A percentile compares a stretch with the other conserved stretches of the same genome.
Evolutionary conservation across 2,329 filamentous ascomycete species (phyloP).

Genomic region (Phyllosticta capitalensis): DNA sequence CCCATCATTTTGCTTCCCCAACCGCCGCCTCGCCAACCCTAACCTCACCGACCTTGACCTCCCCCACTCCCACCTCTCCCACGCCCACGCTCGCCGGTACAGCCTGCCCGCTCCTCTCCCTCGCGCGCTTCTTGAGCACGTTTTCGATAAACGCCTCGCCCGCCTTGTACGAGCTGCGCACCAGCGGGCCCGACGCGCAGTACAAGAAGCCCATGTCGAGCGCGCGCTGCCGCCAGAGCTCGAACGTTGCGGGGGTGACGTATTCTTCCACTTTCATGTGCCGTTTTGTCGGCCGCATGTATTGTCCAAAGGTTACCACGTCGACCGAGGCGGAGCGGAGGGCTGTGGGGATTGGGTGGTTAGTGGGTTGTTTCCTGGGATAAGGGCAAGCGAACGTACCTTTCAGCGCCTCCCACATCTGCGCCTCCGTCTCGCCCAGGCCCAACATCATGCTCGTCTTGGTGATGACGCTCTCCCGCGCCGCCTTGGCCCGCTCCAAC

Average conservation of each 20-base stretch:
- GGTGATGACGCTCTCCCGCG: constrained; percentile 73
- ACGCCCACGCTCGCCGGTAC: too few relatives aligned
- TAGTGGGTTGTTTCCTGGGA: background rate
- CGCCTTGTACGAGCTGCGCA: constrained; percentile 93
- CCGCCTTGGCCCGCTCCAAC: constrained; percentile 69
- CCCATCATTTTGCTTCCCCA: background rate
- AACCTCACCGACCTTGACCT: background rate
- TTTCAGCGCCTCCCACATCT: constrained; percentile 68
- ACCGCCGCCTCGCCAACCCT: background rate
- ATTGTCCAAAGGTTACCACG: constrained; percentile 98
- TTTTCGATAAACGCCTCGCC: constrained; percentile 99
- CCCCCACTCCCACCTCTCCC: too few relatives aligned
- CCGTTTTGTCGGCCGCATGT: constrained; percentile 97
- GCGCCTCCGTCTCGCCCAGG: constrained; percentile 80
- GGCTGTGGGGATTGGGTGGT: constrained; percentile 39
- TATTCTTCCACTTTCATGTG: constrained; percentile 97
- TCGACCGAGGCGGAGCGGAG: constrained; percentile 75
- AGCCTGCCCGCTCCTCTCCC: constrained; percentile 20
- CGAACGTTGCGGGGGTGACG: constrained; percentile 82
- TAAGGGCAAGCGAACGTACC: constrained; percentile 37
- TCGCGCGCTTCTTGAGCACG: constrained; percentile 72
- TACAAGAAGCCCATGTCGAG: constrained; percentile 95
- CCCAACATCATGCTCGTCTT: constrained; percentile 98
- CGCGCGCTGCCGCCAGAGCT: constrained; percentile 81
- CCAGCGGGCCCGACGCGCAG: constrained; percentile 85